These are phyloP conservation scores for Aspergillus sclerotiicarbonarius DNA, from an alignment of 495 filamentous ascomycete species.

Conservation along the genomic window DNA sequence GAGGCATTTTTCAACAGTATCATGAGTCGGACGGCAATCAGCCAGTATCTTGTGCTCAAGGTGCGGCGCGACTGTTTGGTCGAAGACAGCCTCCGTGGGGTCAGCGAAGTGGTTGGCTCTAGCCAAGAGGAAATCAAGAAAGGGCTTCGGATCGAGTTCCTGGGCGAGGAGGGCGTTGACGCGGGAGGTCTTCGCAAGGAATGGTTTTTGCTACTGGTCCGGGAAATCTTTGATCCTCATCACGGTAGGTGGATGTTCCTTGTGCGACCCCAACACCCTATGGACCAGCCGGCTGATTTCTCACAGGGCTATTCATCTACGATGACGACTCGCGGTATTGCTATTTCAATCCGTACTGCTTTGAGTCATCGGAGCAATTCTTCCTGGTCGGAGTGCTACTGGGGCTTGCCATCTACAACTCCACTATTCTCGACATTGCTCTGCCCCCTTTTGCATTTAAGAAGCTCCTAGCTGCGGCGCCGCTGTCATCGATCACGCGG, in stretches of 20 bases:
- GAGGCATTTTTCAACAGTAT: constrained; percentile 93
- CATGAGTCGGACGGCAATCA: constrained; percentile 66
- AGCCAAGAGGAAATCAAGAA: constrained; percentile 92
- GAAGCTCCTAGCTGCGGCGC: constrained; percentile 73
- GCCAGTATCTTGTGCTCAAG: constrained; percentile 76
- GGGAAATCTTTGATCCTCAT: constrained; percentile 89
- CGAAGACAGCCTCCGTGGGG: constrained; percentile 82
- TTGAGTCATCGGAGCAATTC: constrained; percentile 92
- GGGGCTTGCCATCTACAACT: constrained; percentile 94
- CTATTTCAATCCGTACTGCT: constrained; percentile 91
- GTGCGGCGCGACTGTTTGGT: constrained; percentile 86
- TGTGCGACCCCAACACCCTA: not conserved
- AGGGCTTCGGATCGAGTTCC: constrained; percentile 80
- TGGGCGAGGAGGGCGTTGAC: constrained; percentile 89
- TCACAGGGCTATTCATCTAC: constrained; percentile 79
- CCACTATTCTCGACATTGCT: constrained; percentile 88
- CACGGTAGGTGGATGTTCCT: constrained; percentile 60
- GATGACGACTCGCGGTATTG: constrained; percentile 93
- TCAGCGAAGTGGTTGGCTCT: constrained; percentile 82
- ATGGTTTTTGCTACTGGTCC: constrained; percentile 89
- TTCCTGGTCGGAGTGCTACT: constrained; percentile 87
- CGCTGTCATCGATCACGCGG: constrained; percentile 54
- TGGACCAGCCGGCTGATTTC: constrained; percentile 18
- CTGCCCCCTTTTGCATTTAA: constrained; percentile 92
- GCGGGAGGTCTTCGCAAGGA: constrained; percentile 91